phyloP scores from a whole-genome alignment of 2,329 filamentous ascomycete species.

The Aspergillus neoniger region DNA sequence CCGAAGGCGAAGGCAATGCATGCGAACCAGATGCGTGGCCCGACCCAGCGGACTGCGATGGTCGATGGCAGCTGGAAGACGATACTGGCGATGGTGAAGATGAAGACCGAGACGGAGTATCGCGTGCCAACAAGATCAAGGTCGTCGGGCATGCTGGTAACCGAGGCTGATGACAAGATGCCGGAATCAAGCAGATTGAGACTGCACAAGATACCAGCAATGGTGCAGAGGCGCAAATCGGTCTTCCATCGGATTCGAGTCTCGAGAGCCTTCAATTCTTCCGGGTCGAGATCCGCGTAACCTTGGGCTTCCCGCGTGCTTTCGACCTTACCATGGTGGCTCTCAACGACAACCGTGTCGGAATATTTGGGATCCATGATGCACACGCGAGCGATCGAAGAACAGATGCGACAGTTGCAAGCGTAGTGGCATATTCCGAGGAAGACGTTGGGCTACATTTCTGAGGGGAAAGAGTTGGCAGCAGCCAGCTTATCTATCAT shows the following conservation, averaged over 20 bases:
- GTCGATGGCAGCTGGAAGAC: conserved; percentile 70
- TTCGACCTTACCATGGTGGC: background rate
- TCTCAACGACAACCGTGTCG: background rate
- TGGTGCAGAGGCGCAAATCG: conserved; percentile 68
- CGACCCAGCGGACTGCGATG: conserved; percentile 64
- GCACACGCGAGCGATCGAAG: background rate
- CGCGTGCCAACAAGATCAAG: conserved; percentile 65
- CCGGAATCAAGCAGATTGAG: conserved; percentile 70
- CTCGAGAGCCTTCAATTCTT: conserved; percentile 38
- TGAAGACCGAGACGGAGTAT: conserved; percentile 71
- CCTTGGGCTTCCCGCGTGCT: background rate
- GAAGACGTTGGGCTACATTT: background rate
- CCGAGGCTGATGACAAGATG: conserved; percentile 68
- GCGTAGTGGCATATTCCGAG: background rate
- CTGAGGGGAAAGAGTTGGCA: background rate
- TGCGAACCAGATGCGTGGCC: conserved; percentile 65
- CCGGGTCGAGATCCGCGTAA: conserved; percentile 4
- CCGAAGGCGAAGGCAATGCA: conserved; percentile 63
- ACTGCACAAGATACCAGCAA: conserved; percentile 69
- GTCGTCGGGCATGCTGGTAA: conserved; percentile 68
- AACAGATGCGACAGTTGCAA: background rate
- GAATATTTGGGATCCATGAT: background rate
- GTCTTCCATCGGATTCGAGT: conserved; percentile 61
- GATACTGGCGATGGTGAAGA: conserved; percentile 70
- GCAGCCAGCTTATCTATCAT: background rate